Percentiles rank a stretch among this genome's conserved stretches.
Conservation (phyloP, 1,284 basidiomycete species). For the Wolfiporia cocos region DNA sequence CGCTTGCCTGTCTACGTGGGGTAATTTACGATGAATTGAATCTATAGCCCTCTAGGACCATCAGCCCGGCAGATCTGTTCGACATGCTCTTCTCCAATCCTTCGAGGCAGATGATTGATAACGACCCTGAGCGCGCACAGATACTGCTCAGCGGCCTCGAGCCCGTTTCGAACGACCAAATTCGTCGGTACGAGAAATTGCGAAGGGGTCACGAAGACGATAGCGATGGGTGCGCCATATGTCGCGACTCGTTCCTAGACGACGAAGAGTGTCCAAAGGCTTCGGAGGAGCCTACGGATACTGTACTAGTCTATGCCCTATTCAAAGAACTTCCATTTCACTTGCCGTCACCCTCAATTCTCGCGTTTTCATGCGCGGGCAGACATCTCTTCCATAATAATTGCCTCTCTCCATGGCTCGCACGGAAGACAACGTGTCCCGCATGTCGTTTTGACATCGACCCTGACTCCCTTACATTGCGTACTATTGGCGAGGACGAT, state of each 20-base stretch:
- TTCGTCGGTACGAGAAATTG: constrained; percentile 23
- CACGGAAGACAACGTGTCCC: constrained; percentile 27
- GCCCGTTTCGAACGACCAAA: constrained; percentile 17
- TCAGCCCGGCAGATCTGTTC: constrained; percentile 6
- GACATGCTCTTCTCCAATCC: constrained; percentile 5
- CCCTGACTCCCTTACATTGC: constrained; percentile 23
- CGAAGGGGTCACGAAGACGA: constrained; percentile 17
- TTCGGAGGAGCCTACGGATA: background rate
- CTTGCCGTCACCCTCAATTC: constrained; percentile 7
- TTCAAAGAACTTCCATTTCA: constrained; percentile 15
- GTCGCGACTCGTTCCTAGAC: constrained; percentile 20
- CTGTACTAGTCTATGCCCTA: background rate
- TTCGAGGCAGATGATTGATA: constrained; percentile 5
- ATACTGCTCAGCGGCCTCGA: constrained; percentile 21
- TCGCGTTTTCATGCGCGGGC: constrained; percentile 26
- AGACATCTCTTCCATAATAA: constrained; percentile 25
- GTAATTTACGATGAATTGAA: background rate
- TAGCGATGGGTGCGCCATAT: constrained; percentile 24
- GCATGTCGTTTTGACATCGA: constrained; percentile 28
- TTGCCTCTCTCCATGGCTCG: constrained; percentile 25
- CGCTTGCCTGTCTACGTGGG: background rate
- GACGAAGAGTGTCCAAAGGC: background rate
- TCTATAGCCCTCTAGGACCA: no score
- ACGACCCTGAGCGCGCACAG: constrained; percentile 21
- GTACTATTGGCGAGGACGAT: background rate